Base-by-base conservation (phyloP, 108 stramenopile genomes). In the Cyclotella choctawhatcheeana region DNA sequence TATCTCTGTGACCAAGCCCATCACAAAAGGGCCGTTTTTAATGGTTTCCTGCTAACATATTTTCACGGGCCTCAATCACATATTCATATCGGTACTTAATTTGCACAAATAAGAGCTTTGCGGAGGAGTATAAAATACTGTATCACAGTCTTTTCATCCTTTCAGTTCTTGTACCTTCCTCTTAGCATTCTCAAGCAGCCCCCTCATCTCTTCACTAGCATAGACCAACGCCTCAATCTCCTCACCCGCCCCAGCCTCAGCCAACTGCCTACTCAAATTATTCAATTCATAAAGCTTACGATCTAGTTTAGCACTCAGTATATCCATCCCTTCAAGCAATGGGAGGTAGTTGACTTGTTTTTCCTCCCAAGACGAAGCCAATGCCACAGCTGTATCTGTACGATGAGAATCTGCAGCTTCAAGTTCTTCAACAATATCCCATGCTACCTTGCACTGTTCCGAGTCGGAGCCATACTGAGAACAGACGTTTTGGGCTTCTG, bases 361-460 rank as follows among this genome's bases (percentile, higher is more conserved):
- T 2, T 56, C 55, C n/a, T 30, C 55, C 29, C 29, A 31, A 14
- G 10, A 31, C 3, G 27, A 10, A 25, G 61, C 18, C n/a, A n/a
- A 18, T 3, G 34, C 66, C 18, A 25, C 40, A 1, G 34, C 66
- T 22, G 44, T 26, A 34, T 48, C 40, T 0, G 44, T 32, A 26
- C 44, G 44, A 30, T 84, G 85, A 33, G 79, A 76, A 61, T 86
- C 85, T 2, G 85, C 85, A 2, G 85, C 85, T 62, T 84, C 79
- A n/a, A 86, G 52, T 67, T 86, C 85, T 58, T 86, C 85, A 48
- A 86, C 85, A 44, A 86, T 81, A 30, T 86, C 85, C 85, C 85
- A 86, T 33, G 82, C 82, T 22, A 86, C 85, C 5, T 47, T 44
- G 68, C 85, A 86, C 25, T 35, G 65, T 70, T 76, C 51, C 32